These are phyloP conservation scores for Alternaria novae-zelandiae DNA, from an alignment of 2,329 filamentous ascomycete genomes.

Conservation along the genomic window DNA sequence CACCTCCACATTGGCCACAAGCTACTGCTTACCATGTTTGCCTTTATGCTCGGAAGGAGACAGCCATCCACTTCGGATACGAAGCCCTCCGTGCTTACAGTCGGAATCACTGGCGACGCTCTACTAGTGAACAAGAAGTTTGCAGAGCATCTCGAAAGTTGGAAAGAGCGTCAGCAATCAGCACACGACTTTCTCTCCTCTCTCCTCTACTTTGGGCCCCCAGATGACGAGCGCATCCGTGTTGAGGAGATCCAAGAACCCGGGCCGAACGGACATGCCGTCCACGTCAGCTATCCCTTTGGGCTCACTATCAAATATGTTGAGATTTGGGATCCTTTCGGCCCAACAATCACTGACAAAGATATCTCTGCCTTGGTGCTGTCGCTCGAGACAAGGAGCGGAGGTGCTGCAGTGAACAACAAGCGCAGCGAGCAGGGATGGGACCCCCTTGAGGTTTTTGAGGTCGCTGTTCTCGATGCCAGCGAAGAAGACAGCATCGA, in stretches of 20 bases:
- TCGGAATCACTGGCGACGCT: constrained; percentile 89
- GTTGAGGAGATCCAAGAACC: constrained; percentile 55
- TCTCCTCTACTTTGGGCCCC: constrained; percentile 64
- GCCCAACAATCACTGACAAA: constrained; percentile 85
- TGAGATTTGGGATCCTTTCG: constrained; percentile 85
- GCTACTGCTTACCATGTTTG: constrained; percentile 87
- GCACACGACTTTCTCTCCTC: constrained; percentile 74
- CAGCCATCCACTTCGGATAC: constrained; percentile 18
- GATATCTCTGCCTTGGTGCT: constrained; percentile 81
- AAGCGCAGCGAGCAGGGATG: constrained; percentile 78
- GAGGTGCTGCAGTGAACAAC: constrained; percentile 86
- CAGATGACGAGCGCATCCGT: constrained; percentile 51
- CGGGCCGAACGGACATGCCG: constrained; percentile 59
- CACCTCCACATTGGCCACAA: constrained; percentile 96
- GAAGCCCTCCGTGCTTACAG: constrained; percentile 65
- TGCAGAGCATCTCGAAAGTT: constrained; percentile 78
- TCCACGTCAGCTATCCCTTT: constrained; percentile 65
- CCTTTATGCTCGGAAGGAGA: constrained; percentile 66
- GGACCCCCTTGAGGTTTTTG: constrained; percentile 77
- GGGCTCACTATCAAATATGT: constrained; percentile 77
- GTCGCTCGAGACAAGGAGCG: constrained; percentile 84
- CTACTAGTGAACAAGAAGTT: constrained; percentile 90
- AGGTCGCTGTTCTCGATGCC: constrained; percentile 85
- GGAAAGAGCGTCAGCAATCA: constrained; percentile 73
- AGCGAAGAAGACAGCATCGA: constrained; percentile 58